Evolutionary conservation across 1,284 basidiomycete genomes (phyloP).

Genomic region (Cutaneotrichosporon daszewskae): DNA sequence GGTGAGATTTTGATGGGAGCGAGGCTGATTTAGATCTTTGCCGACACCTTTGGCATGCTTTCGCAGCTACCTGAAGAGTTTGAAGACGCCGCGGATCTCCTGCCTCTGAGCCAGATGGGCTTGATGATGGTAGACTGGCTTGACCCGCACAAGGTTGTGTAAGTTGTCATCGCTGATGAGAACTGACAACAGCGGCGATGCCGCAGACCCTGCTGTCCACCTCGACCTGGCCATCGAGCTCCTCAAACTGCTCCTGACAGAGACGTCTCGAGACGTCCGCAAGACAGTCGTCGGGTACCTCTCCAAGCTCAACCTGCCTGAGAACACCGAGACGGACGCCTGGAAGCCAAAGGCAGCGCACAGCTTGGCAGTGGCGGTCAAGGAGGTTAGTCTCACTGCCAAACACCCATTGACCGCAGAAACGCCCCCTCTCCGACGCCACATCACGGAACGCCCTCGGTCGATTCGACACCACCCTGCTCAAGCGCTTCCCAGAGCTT

Average conservation of each 20-base stretch:
- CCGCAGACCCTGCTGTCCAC: slow-evolving; percentile 58
- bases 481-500: slow-evolving; percentile 59
- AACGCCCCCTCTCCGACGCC: slow-evolving; percentile 65
- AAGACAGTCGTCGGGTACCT: slow-evolving; percentile 77
- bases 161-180: slow-evolving; percentile 36
- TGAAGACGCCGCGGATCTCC: slow-evolving; percentile 70
- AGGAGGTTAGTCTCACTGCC: slow-evolving; percentile 52
- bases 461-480: slow-evolving; percentile 59
- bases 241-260: slow-evolving; percentile 53
- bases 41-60: slow-evolving; percentile 67
- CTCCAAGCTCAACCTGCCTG: slow-evolving; percentile 68
- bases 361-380: slow-evolving; percentile 57
- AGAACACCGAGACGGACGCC: slow-evolving; percentile 55
- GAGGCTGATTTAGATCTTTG: slow-evolving; percentile 59
- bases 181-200: slow-evolving; percentile 42
- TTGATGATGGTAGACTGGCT: slow-evolving; percentile 89
- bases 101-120: slow-evolving; percentile 72
- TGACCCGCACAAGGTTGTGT: slow-evolving; percentile 75
- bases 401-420: slow-evolving; percentile 48
- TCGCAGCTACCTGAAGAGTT: slow-evolving; percentile 61
- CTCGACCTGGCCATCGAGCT: slow-evolving; percentile 72
- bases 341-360: slow-evolving; percentile 60
- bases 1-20: slow-evolving; percentile 49
- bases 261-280: slow-evolving; percentile 56
- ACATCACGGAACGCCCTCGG: slow-evolving; percentile 64